phyloP scores from a whole-genome alignment of 2,329 filamentous ascomycete species.

The Thelonectria rubi region DNA sequence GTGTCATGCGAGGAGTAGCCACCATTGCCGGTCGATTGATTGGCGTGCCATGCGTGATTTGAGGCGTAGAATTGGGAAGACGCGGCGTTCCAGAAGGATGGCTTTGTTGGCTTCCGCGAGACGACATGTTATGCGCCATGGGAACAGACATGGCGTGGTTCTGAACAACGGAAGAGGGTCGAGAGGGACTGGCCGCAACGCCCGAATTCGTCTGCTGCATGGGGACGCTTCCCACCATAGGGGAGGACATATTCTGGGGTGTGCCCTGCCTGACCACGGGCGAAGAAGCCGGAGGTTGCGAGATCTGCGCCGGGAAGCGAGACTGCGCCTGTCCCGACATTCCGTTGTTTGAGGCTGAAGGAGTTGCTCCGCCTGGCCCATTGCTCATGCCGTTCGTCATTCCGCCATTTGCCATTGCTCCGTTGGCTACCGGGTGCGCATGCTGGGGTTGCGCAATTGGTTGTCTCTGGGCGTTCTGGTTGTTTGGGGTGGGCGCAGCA shows the following conservation, averaged over 20 bases:
- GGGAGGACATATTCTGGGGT: slow-evolving; percentile 71
- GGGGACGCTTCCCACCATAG: slow-evolving; percentile 67
- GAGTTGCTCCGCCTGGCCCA: slow-evolving; percentile 49
- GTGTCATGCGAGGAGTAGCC: slow-evolving; percentile 69
- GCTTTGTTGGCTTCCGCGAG: slow-evolving; percentile 72
- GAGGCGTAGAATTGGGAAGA: slow-evolving; percentile 69
- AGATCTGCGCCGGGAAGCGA: slow-evolving; percentile 64
- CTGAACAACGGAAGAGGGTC: slow-evolving; percentile 73
- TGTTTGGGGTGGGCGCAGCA: slow-evolving; percentile 40
- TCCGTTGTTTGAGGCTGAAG: slow-evolving; percentile 50
- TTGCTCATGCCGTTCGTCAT: slow-evolving; percentile 50
- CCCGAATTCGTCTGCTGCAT: slow-evolving; percentile 74
- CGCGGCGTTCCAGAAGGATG: slow-evolving; percentile 71
- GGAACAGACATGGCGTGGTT: slow-evolving; percentile 66
- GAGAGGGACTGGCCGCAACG: slow-evolving; percentile 73
- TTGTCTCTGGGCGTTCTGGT: slow-evolving; percentile 40
- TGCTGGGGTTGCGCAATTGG: slow-evolving; percentile 46
- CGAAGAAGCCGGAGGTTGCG: slow-evolving; percentile 73
- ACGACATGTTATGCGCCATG: slow-evolving; percentile 70
- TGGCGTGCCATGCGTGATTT: slow-evolving; percentile 68
- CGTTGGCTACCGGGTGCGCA: slow-evolving; percentile 50
- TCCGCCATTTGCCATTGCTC: slow-evolving; percentile 36
- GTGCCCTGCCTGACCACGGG: slow-evolving; percentile 71
- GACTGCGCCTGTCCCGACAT: slow-evolving; percentile 54
- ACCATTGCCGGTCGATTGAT: slow-evolving; percentile 61